Evolutionary conservation across 192 early-diverging fungal genomes (phyloP).

Genomic region (Coemansia sp.): DNA sequence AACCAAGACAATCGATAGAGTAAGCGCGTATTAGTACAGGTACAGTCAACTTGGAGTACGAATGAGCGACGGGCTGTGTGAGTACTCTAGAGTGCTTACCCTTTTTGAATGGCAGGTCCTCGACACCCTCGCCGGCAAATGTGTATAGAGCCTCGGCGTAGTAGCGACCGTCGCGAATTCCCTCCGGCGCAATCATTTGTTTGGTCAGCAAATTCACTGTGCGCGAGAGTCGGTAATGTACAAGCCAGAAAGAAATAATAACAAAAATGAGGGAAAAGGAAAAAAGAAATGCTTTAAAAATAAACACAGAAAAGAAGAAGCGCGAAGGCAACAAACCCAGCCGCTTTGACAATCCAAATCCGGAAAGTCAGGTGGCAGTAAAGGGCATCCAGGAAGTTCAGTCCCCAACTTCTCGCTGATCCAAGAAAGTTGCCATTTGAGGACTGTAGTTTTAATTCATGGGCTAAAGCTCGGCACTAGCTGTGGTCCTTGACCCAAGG

Average conservation of each 20-base stretch:
- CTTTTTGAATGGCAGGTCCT: conserved; percentile 58
- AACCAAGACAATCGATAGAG: conserved; percentile 7
- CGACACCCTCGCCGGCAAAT: conserved; percentile 56
- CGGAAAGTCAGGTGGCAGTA: conserved; percentile 1
- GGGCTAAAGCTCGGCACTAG: too few species aligned
- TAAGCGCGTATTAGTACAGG: conserved; percentile 3
- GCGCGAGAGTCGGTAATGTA: neutral
- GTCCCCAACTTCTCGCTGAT: too few species aligned
- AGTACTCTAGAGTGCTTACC: conserved; percentile 16
- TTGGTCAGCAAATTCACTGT: neutral
- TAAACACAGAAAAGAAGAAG: conserved; percentile 2
- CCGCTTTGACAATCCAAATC: neutral
- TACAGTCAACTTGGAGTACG: neutral
- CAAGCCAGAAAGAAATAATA: neutral
- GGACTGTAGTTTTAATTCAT: too few species aligned
- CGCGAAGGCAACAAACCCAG: neutral
- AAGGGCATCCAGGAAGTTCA: too few species aligned
- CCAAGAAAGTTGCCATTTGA: too few species aligned
- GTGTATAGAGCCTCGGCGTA: conserved; percentile 58
- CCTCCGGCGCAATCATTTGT: conserved; percentile 55
- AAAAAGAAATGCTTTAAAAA: conserved; percentile 1
- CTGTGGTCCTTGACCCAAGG: too few species aligned
- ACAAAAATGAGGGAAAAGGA: neutral
- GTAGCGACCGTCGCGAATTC: conserved; percentile 53
- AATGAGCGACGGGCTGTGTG: neutral